A percentile compares a stretch with the other conserved stretches of the same genome.
phyloP scores from a whole-genome alignment of 306 rosid species.

The Morella rubra region DNA sequence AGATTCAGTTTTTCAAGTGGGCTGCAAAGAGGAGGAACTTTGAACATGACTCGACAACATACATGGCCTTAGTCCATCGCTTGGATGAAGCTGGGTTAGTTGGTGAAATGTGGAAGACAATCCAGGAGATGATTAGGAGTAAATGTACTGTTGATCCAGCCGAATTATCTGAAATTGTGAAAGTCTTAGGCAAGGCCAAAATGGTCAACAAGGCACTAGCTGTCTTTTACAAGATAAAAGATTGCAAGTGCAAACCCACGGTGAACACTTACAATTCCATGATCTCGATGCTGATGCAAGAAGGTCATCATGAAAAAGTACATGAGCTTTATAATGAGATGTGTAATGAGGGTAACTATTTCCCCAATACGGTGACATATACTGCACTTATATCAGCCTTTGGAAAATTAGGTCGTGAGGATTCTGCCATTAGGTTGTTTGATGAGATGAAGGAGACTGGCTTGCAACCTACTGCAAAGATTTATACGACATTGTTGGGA shows the following conservation, averaged over 20 bases:
- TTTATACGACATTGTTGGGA: conserved; percentile 67
- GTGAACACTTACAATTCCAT: conserved; percentile 63
- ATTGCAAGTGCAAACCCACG: conserved; percentile 71
- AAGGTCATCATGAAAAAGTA: conserved; percentile 77
- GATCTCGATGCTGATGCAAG: conserved; percentile 83
- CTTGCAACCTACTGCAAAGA: conserved; percentile 71
- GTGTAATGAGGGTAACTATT: conserved; percentile 68
- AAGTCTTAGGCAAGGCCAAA: conserved; percentile 71
- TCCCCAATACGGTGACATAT: conserved; percentile 80
- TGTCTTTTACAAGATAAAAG: conserved; percentile 72
- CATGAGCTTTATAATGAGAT: conserved; percentile 91
- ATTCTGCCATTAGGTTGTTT: conserved; percentile 68
- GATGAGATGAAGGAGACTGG: conserved; percentile 92
- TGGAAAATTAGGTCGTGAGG: conserved; percentile 66
- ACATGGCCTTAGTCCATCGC: conserved; percentile 70
- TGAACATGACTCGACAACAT: conserved; percentile 62
- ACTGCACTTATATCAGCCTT: conserved; percentile 72
- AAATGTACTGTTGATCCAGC: conserved; percentile 47
- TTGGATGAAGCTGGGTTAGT: conserved; percentile 57
- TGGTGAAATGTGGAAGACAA: conserved; percentile 79
- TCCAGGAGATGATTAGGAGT: conserved; percentile 78
- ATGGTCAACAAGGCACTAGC: conserved; percentile 84
- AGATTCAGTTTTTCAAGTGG: conserved; percentile 87
- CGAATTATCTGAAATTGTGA: conserved; percentile 70
- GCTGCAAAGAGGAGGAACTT: conserved; percentile 76